Evolutionary conservation across 2,329 filamentous ascomycete species (phyloP), one percentile per base, ranked within the genome.

Genomic region (Trichoderma asperellum): DNA sequence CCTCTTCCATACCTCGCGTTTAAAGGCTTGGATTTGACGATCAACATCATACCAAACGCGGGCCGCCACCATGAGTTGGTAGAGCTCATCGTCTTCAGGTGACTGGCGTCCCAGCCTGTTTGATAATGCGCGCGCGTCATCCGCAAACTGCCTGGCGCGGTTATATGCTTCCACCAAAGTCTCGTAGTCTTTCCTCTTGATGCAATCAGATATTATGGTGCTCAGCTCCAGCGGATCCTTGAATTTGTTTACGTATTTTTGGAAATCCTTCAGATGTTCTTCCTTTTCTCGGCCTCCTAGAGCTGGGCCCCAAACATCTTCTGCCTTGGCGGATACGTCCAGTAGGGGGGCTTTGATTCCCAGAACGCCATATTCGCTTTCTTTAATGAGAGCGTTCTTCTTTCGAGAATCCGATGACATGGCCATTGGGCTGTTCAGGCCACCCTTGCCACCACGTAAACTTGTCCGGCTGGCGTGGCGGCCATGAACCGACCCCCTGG

Each of bases 241-340:
- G 78, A 96, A 92, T 71, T 89, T 89, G 71, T 96, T 91, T 59
- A 99, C 85, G 16, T 91, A 89, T 10, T 87, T 86, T 27, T 94
- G 85, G 10, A 97, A 88, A 0, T 88, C 86, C 78, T 94, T 96
- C 68, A 99, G 84, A 71, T 91, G 91, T 76, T 94, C 92, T 76
- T 98, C 96, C 76, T 95, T 94, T 75, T 98, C 94, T 34, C 93
- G 89, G 4, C 96, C 96, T 60, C 94, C 93, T 47, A 99, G 81
- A 1, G 96, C 95, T 2, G 96, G 96, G 0, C 96, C 96, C 94
- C 96, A 99, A 10, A 99, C 92, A 76, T 99, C 96, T 79, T 98
- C 94, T 0, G 95, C 96, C 79, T 97, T 97, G 71, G 94, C 92
- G 0, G 93, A 93, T 12, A 96, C 93, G 75, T 98, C 96, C 11